A percentile compares a stretch with the other conserved stretches of the same genome.
Conservation (phyloP, 331 rosid genomes). For the Prunus yedoensis region DNA sequence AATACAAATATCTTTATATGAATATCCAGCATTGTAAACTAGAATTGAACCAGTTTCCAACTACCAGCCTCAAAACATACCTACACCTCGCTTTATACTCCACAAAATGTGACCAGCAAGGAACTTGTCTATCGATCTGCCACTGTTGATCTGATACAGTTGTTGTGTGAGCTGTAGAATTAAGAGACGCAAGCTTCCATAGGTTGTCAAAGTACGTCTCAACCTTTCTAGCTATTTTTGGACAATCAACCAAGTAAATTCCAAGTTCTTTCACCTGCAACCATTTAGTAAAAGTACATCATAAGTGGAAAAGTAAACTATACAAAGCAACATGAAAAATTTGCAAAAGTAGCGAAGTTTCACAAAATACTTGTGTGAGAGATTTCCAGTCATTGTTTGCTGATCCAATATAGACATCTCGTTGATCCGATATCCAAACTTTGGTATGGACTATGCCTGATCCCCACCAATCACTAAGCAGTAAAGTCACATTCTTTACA, state of each 20-base stretch:
- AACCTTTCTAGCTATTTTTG: constrained; percentile 60
- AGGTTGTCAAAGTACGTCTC: constrained; percentile 73
- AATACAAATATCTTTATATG: neutral
- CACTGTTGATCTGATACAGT: constrained; percentile 70
- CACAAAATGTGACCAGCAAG: constrained; percentile 93
- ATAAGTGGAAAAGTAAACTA: neutral
- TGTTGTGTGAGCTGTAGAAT: constrained; percentile 57
- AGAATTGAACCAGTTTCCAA: neutral
- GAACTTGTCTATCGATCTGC: constrained; percentile 81
- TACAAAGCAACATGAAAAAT: neutral
- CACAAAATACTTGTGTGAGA: constrained; percentile 66
- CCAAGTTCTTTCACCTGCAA: constrained; percentile 92
- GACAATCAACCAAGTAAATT: constrained; percentile 74
- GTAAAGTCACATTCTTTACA: constrained; percentile 75
- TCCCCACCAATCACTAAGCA: constrained; percentile 79
- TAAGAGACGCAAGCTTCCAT: constrained; percentile 68
- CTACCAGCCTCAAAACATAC: constrained; percentile 40
- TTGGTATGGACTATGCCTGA: constrained; percentile 92
- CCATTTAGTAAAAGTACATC: constrained; percentile 10
- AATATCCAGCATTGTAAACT: constrained; percentile 2
- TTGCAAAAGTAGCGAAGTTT: constrained; percentile 6
- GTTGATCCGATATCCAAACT: constrained; percentile 87
- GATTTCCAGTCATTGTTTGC: constrained; percentile 98
- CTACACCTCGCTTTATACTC: constrained; percentile 57
- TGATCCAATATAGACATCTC: constrained; percentile 79